Evolutionary conservation across 208 protist genomes (phyloP).

Genomic region (Plasmodiophora brassicae): DNA sequence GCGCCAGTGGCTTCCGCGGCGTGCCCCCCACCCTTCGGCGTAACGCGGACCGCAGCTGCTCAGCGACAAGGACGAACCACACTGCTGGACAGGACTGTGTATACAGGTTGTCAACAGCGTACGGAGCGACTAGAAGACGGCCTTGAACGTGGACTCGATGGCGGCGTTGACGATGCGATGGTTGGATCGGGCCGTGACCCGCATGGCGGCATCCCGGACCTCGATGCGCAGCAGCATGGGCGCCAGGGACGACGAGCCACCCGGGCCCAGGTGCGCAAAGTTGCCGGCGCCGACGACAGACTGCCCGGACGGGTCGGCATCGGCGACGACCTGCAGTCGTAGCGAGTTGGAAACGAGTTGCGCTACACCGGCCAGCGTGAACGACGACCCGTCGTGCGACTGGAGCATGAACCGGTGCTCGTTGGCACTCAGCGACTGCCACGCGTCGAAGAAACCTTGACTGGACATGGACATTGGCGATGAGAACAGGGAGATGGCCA

Average conservation of each 20-base stretch:
- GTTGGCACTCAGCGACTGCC: not conserved
- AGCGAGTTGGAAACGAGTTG: not conserved
- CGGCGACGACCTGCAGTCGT: not conserved
- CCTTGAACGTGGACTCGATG: not conserved
- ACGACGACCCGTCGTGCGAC: not conserved
- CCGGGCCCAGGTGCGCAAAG: not conserved
- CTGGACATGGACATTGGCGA: not conserved
- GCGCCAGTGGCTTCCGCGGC: too few species aligned
- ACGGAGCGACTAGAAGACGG: too few species aligned
- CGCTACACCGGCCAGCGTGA: not conserved
- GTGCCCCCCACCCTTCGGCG: too few species aligned
- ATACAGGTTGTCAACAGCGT: too few species aligned
- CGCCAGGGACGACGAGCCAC: not conserved
- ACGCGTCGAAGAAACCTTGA: not conserved
- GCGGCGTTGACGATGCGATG: not conserved
- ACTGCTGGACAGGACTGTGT: too few species aligned
- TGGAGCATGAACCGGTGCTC: constrained; percentile 10
- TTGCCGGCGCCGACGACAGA: not conserved
- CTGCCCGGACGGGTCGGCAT: not conserved
- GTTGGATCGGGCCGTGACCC: not conserved
- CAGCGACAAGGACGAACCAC: too few species aligned
- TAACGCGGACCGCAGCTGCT: too few species aligned
- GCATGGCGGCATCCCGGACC: not conserved
- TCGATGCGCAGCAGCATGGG: not conserved
- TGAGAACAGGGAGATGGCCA: constrained; percentile 11